Evolutionary conservation across 2,329 filamentous ascomycete genomes (phyloP), one percentile per base, ranked within the genome.

Genomic region (Aureobasidium sp.): DNA sequence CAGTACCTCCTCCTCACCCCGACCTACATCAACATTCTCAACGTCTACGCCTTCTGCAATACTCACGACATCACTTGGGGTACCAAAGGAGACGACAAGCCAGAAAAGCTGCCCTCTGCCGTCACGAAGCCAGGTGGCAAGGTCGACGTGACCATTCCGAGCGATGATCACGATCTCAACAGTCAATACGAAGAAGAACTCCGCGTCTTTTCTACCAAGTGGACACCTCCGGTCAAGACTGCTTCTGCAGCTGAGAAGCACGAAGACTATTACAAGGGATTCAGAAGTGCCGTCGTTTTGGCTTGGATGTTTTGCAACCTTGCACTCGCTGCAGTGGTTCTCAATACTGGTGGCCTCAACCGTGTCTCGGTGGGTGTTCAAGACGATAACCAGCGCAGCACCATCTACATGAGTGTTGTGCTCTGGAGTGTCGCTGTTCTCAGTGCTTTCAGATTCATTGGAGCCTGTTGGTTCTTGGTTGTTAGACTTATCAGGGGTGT

Each of bases 21-120:
- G 0, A 96, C 92, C 0, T 99, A 96, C 78, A 95, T 95, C 79
- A 99, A 97, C 76, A 92, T 97, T 63, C 86, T 99, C 70, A 99
- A 97, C 80, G 94, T 99, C 62, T 99, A 97, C 76, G 93, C 93
- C 64, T 99, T 99, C 77, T 97, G 92, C 78, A 97, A 97, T 77
- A 96, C 92, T 29, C 92, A 97, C 81, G 92, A 97, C 72, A 94
- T 97, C 67, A 95, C 92, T 3, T 97, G 92, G 92, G 92, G 92
- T 71, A 99, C 94, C 45, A 99, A 97, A 76, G 94, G 94, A 69
- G 94, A 97, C 73, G 93, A 97, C 77, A 97, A 96, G 75, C 83
- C 93, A 7, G 91, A 96, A 69, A 92, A 93, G 71, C 84, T 97
- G 59, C 90, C 91, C 1, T 90, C 87, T 0, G 93, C 94, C 68